These are phyloP conservation scores for Candida gorgasii DNA, from an alignment of 805 yeast species.

Conservation along the genomic window DNA sequence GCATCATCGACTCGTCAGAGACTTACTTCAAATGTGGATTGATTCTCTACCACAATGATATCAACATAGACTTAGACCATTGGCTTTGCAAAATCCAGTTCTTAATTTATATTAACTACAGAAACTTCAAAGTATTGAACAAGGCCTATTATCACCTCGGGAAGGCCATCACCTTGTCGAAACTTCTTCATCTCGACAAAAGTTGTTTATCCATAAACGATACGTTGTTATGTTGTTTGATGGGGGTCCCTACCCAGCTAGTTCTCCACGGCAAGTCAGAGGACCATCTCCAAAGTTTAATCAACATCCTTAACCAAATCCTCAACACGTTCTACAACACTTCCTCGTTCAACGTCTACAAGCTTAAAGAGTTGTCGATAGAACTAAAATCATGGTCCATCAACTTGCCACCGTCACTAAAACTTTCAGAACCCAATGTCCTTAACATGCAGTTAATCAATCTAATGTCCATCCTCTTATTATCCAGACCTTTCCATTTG, in stretches of 20 bases:
- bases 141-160: slow-evolving; percentile 11
- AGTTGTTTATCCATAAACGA: slow-evolving; percentile 4
- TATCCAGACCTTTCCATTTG: slow-evolving; percentile 46
- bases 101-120: slow-evolving; percentile 41
- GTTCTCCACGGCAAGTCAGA: not conserved
- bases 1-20: slow-evolving; percentile 16
- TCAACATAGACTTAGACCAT: slow-evolving; percentile 37
- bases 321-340: slow-evolving; percentile 4
- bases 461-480: slow-evolving; percentile 35
- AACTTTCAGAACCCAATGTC: not conserved
- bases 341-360: not conserved
- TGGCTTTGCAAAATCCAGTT: slow-evolving; percentile 46
- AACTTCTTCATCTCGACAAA: not conserved
- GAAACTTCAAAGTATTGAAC: slow-evolving; percentile 11
- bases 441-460: slow-evolving; percentile 30
- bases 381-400: slow-evolving; percentile 37
- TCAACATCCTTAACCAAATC: slow-evolving; percentile 9
- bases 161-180: slow-evolving; percentile 3
- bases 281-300: not conserved
- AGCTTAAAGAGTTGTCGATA: slow-evolving; percentile 28
- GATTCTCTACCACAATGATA: slow-evolving; percentile 24
- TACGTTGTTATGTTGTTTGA: not conserved
- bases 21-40: slow-evolving; percentile 38
- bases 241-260: slow-evolving; percentile 7
- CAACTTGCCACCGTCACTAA: slow-evolving; percentile 23